Percentiles rank a stretch among this genome's conserved stretches.
phyloP scores from a whole-genome alignment of 106 monocot species.

The Amphibolis antarctica region DNA sequence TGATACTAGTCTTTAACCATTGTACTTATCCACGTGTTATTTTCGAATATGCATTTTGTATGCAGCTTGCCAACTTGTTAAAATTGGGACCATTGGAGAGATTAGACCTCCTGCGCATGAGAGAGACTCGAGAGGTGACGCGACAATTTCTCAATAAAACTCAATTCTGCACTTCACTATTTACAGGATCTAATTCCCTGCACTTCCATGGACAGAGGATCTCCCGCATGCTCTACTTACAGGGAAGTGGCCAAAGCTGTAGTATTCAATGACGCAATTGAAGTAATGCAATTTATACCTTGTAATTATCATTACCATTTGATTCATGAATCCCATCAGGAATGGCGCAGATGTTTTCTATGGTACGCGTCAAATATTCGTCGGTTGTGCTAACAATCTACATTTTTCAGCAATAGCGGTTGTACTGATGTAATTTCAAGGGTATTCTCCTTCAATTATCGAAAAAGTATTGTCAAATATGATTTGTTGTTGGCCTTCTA shows the following conservation, averaged over 20 bases:
- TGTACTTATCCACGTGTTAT: background rate
- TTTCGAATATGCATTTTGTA: conserved; percentile 2
- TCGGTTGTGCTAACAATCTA: too few relatives aligned
- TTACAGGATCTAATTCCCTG: background rate
- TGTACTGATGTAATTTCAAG: too few relatives aligned
- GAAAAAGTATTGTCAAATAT: too few relatives aligned
- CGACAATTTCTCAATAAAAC: too few relatives aligned
- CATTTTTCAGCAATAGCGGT: too few relatives aligned
- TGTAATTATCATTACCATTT: too few relatives aligned
- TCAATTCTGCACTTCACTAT: background rate
- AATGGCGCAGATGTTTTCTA: too few relatives aligned
- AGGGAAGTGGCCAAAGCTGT: conserved; percentile 53
- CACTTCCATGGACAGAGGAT: conserved; percentile 42
- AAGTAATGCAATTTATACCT: too few relatives aligned
- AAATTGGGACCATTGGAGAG: conserved; percentile 53
- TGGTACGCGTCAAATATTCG: too few relatives aligned
- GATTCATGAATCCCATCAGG: too few relatives aligned
- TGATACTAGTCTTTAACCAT: conserved; percentile 1
- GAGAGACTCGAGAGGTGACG: conserved; percentile 60
- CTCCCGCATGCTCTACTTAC: conserved; percentile 25
- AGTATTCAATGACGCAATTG: conserved; percentile 35
- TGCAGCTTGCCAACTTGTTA: conserved; percentile 61
- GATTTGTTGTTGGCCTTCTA: too few relatives aligned
- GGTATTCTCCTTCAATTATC: too few relatives aligned
- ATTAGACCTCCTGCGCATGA: conserved; percentile 47